Conservation (phyloP, 139 green algal species). For the Tetratostichococcus sp. region DNA sequence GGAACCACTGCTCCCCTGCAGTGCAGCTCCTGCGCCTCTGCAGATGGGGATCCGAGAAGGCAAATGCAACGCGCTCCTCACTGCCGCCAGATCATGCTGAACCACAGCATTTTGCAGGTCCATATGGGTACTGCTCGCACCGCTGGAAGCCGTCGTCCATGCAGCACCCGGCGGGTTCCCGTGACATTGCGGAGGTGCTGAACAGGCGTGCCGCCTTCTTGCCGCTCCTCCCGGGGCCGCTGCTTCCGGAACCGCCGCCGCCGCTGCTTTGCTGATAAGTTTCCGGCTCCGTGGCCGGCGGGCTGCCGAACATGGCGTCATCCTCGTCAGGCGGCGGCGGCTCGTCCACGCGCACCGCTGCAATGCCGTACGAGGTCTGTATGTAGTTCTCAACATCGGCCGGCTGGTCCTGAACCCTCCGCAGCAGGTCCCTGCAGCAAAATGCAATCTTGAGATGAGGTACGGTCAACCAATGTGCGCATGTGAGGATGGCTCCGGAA, state of each 20-base stretch:
- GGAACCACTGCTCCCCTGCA: no score
- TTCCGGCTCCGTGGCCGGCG: constrained; percentile 55
- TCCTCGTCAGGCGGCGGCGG: constrained; percentile 35
- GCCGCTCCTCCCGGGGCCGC: neutral
- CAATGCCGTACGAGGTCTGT: neutral
- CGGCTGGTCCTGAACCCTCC: constrained; percentile 60
- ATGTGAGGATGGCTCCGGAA: no score
- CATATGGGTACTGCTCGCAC: no score
- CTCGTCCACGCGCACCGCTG: constrained; percentile 39
- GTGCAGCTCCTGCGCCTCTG: no score
- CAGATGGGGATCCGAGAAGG: no score
- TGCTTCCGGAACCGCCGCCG: constrained; percentile 21
- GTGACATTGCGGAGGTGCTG: constrained; percentile 16
- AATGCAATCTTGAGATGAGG: no score
- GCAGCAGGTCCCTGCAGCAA: constrained; percentile 44
- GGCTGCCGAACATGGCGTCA: constrained; percentile 68
- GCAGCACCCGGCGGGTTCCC: constrained; percentile 43
- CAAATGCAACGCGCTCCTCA: no score
- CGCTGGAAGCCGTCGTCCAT: constrained; percentile 80
- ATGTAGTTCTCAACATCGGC: constrained; percentile 24
- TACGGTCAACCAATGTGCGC: no score
- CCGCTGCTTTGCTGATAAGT: no score
- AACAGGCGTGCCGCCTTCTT: constrained; percentile 19
- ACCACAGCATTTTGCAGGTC: no score
- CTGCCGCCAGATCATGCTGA: no score